Percentiles rank a stretch among this genome's conserved stretches.
These are phyloP conservation scores for Potentilla sterilis DNA, from an alignment of 306 rosid genomes.

Conservation along the genomic window DNA sequence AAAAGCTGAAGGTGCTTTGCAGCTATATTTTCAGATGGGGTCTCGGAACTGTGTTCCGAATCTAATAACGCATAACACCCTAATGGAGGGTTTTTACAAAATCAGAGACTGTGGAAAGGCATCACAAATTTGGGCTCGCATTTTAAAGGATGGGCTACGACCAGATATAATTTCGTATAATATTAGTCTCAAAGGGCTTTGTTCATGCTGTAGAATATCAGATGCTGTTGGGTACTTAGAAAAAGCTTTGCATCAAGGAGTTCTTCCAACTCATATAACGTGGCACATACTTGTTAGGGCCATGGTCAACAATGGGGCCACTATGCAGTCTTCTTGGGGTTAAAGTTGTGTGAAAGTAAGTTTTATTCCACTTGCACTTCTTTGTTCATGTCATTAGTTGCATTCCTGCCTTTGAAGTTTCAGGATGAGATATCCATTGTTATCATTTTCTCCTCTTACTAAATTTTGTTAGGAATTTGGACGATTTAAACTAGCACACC, in stretches of 20 bases:
- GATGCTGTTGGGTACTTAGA: conserved; percentile 60
- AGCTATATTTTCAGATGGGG: conserved; percentile 60
- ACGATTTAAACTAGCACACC: neutral
- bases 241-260: conserved; percentile 66
- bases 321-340: conserved; percentile 26
- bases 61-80: conserved; percentile 81
- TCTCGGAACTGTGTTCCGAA: conserved; percentile 48
- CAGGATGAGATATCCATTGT: neutral
- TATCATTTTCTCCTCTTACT: neutral
- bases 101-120: conserved; percentile 62
- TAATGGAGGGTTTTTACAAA: conserved; percentile 85
- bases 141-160: conserved; percentile 46
- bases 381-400: neutral
- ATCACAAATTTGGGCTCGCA: conserved; percentile 57
- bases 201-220: conserved; percentile 60
- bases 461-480: neutral
- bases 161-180: conserved; percentile 90
- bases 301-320: conserved; percentile 39
- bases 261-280: conserved; percentile 71
- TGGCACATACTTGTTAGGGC: conserved; percentile 92
- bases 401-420: neutral
- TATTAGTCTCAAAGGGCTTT: conserved; percentile 77
- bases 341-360: conserved; percentile 15
- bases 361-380: conserved; percentile 1
- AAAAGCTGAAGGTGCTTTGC: conserved; percentile 60